A percentile compares a stretch with the other conserved stretches of the same genome.
These are phyloP conservation scores for Spathaspora sp. DNA, from an alignment of 1,139 yeast species.

Conservation along the genomic window DNA sequence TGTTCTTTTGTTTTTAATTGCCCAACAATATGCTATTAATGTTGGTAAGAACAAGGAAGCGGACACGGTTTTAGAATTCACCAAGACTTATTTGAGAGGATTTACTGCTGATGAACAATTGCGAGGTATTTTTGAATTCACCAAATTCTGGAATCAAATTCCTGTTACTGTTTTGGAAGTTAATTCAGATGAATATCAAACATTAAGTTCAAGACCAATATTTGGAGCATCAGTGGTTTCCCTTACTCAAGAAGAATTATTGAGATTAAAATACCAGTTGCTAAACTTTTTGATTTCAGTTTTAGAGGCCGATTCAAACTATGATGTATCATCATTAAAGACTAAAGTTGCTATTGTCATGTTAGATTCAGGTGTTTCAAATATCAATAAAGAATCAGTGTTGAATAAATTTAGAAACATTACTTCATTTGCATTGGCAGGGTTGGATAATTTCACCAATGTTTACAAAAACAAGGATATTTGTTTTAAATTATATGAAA, in stretches of 20 bases:
- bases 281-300: constrained; percentile 39
- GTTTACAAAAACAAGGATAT: constrained; percentile 19
- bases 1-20: constrained; percentile 72
- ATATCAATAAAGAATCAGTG: constrained; percentile 26
- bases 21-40: constrained; percentile 68
- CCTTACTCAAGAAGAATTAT: constrained; percentile 49
- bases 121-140: constrained; percentile 53
- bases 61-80: constrained; percentile 66
- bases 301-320: constrained; percentile 11
- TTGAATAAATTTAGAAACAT: constrained; percentile 46
- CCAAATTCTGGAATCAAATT: constrained; percentile 53
- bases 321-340: constrained; percentile 49
- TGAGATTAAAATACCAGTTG: constrained; percentile 49
- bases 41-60: constrained; percentile 64
- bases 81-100: constrained; percentile 63
- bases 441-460: constrained; percentile 32
- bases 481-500: constrained; percentile 33
- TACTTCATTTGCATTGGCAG: constrained; percentile 36
- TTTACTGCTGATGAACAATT: constrained; percentile 73
- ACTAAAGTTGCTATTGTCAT: constrained; percentile 59
- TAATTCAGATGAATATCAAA: constrained; percentile 35
- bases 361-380: constrained; percentile 43
- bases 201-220: constrained; percentile 54
- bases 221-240: constrained; percentile 63
- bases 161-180: constrained; percentile 43